Base-by-base conservation (phyloP, 768 basidiomycete genomes). In the Macrolepiota albuminosa region DNA sequence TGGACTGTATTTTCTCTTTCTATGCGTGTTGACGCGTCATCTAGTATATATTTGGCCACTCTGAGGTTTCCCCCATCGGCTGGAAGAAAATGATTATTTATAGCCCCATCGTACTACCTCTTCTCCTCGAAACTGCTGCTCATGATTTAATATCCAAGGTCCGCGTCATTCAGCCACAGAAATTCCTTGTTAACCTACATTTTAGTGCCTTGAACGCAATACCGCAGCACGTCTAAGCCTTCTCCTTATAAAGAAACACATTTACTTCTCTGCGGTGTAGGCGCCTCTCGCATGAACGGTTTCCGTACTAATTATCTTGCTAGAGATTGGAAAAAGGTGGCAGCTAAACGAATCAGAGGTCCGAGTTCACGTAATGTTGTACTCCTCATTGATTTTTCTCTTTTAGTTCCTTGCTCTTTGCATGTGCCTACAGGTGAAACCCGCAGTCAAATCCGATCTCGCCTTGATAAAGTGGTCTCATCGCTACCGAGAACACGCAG, bases 161-260 rank as follows among this genome's bases (percentile, higher is more conserved):
- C 59, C 21, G 73, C 43, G 34, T n/a, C 13, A 33, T 37, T 46
- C 33, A 16, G 13, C 3, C 4, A 43, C 9, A 31, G 2, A 7
- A 11, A 6, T 18, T 33, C 46, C 33, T 24, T 33, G 26, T 6
- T 33, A 47, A 54, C 31, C 14, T 54, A 53, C 36, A 56, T 62
- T 49, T 43, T 18, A 85, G 84, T 86, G 84, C 60, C 67, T 85
- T 18, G 79, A 85, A 69, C 77, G 80, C 26, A 86, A 87, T 66
- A 78, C 85, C 14, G 68, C 72, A 3, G 64, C 81, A 29, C 80
- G 84, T 39, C 67, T 75, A 54, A 70, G 69, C 56, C 75, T 79
- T 47, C 61, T 71, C 18, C 68, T 72, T 14, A 75, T 84, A 48
- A 80, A 74, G 65, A 67, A 64, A 11, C 84, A 87, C 67, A 58